Conservation (phyloP, 176 grass and related monocot genomes). For the Saccharum spontaneum region DNA sequence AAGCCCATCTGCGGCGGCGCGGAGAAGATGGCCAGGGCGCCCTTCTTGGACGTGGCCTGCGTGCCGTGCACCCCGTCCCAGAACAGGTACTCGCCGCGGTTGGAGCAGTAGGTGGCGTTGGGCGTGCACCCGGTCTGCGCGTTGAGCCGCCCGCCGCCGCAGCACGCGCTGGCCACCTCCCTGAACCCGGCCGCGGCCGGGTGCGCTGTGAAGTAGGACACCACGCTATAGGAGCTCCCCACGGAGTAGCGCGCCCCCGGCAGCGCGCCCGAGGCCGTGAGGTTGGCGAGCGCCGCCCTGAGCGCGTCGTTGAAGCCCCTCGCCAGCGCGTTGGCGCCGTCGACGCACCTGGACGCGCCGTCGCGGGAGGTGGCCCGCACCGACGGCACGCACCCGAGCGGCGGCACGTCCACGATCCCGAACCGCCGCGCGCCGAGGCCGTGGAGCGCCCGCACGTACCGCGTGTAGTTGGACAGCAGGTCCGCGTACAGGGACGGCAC, state of each 20-base stretch:
- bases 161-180: constrained; percentile 59
- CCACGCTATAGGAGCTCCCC: constrained; percentile 52
- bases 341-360: constrained; percentile 43
- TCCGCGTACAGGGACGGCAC: constrained; percentile 39
- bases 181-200: constrained; percentile 27
- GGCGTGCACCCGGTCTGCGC: constrained; percentile 42
- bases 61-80: constrained; percentile 64
- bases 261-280: constrained; percentile 25
- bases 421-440: constrained; percentile 41
- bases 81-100: constrained; percentile 40
- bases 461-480: constrained; percentile 47
- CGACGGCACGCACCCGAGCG: constrained; percentile 58
- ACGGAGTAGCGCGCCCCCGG: constrained; percentile 50
- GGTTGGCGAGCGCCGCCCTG: constrained; percentile 2
- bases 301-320: constrained; percentile 54
- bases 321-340: constrained; percentile 39
- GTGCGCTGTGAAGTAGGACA: constrained; percentile 32
- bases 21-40: constrained; percentile 42
- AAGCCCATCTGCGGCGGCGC: constrained; percentile 35
- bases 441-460: constrained; percentile 35
- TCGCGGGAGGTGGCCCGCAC: constrained; percentile 6
- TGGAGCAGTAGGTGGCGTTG: constrained; percentile 51
- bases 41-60: constrained; percentile 48
- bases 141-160: constrained; percentile 47
- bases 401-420: constrained; percentile 53